Conservation (phyloP, 805 yeast genomes). For the Candida schatavii region DNA sequence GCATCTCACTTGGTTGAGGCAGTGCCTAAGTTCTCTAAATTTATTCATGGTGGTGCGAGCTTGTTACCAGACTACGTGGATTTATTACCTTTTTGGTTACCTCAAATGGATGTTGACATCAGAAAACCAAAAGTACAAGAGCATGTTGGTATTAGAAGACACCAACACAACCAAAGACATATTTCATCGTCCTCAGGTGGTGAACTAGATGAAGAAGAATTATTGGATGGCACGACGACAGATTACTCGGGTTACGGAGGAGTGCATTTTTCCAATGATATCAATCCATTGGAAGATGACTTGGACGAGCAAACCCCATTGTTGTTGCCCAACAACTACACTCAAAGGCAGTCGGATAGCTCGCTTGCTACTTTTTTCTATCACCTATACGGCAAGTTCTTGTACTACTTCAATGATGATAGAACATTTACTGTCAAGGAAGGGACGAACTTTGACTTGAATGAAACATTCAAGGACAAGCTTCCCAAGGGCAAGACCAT, state of each 20-base stretch:
- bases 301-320: slow-evolving; percentile 47
- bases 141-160: slow-evolving; percentile 59
- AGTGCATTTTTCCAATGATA: slow-evolving; percentile 44
- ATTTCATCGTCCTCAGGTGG: slow-evolving; percentile 49
- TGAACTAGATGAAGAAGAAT: slow-evolving; percentile 68
- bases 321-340: slow-evolving; percentile 37
- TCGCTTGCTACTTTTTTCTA: slow-evolving; percentile 33
- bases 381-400: slow-evolving; percentile 33
- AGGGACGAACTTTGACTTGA: slow-evolving; percentile 45
- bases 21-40: slow-evolving; percentile 95
- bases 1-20: slow-evolving; percentile 94
- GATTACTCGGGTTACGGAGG: slow-evolving; percentile 28
- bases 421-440: slow-evolving; percentile 43
- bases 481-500: slow-evolving; percentile 90
- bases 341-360: slow-evolving; percentile 21
- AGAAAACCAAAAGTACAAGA: slow-evolving; percentile 74
- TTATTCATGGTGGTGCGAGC: slow-evolving; percentile 95
- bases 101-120: slow-evolving; percentile 95
- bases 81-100: slow-evolving; percentile 93
- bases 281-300: slow-evolving; percentile 47
- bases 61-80: slow-evolving; percentile 79
- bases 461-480: slow-evolving; percentile 44
- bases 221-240: slow-evolving; percentile 34
- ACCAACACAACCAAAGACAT: slow-evolving; percentile 20
- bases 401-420: slow-evolving; percentile 43